These are phyloP conservation scores for Moricandia moricandioides DNA, from an alignment of 345 rosid genomes.

Conservation along the genomic window DNA sequence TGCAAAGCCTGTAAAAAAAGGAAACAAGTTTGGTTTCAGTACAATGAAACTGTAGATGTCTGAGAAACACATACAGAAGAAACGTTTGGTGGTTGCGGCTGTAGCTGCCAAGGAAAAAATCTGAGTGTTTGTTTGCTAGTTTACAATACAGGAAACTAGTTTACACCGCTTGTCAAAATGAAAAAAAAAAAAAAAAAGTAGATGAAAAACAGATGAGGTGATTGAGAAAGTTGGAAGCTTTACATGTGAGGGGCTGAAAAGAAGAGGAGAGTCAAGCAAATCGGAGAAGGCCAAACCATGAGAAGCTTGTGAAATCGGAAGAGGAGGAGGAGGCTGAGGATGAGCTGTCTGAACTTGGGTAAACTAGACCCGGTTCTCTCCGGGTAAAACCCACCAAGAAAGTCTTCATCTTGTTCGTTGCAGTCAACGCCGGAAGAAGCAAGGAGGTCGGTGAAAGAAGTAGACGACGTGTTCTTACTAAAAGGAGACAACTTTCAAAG, in stretches of 20 bases:
- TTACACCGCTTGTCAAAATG: not conserved
- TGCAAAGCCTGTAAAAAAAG: constrained; percentile 40
- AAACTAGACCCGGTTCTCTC: constrained; percentile 68
- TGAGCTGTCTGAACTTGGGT: constrained; percentile 88
- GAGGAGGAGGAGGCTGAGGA: constrained; percentile 68
- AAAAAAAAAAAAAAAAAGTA: no score
- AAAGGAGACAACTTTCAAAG: constrained; percentile 24
- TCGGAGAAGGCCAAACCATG: no score
- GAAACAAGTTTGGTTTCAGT: not conserved
- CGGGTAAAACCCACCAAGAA: constrained; percentile 21
- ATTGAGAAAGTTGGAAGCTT: constrained; percentile 15
- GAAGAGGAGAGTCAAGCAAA: no score
- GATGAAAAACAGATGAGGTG: not conserved
- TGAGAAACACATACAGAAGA: constrained; percentile 42
- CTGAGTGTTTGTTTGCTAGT: constrained; percentile 39
- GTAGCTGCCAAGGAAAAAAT: constrained; percentile 65
- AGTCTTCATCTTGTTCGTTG: constrained; percentile 36
- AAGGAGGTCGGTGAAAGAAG: no score
- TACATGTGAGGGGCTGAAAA: no score
- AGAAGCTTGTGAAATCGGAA: constrained; percentile 77
- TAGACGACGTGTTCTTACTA: constrained; percentile 18
- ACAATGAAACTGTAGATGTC: constrained; percentile 32
- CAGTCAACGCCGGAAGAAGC: no score
- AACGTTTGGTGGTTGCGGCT: constrained; percentile 19
- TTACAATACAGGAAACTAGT: no score